Base-by-base conservation (phyloP, 2,329 filamentous ascomycete genomes). In the Epicoccum sorghinum region DNA sequence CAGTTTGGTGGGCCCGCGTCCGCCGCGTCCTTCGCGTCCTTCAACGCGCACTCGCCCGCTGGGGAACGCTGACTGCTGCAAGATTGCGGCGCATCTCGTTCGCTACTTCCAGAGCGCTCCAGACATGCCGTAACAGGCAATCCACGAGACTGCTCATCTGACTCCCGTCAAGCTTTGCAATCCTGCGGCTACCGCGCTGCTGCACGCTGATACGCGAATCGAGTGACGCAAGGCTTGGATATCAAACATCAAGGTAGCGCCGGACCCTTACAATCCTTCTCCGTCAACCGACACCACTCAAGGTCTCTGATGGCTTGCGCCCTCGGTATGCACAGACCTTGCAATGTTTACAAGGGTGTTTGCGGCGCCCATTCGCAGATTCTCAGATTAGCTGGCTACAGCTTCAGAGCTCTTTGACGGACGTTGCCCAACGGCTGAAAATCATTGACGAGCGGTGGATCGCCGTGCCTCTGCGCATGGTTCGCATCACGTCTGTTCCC, bases 141-240 rank as follows among this genome's bases (percentile, higher is more conserved):
- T 45, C 42, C 51, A 38, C 50, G 40, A 43, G 48, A 39, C 12
- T 56, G 47, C 46, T 56, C 59, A 64, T 56, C 54, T 61, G 59
- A 62, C 54, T 38, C 13, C 38, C 35, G 45, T 32, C 54, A 47
- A 41, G 47, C 46, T 47, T 38, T 48, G 36, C 51, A 44, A 47
- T 49, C 46, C 36, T 67, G 62, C 64, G 65, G 59, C 59, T 62
- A 59, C 59, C 57, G 60, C 61, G 64, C 59, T 57, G 47, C 47
- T 52, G 51, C 42, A 52, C 18, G 51, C 58, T 54, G 58, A 63
- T 61, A 59, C 57, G 49, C 48, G 51, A 58, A 43, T 25, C 35
- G 49, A 46, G 62, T 62, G 36, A 55, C 52, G 58, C 61, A 57
- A 48, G 55, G 56, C 58, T 62, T 63, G 41, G 57, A 60, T 60